These are phyloP conservation scores for Plicaturopsis crispa DNA, from an alignment of 768 basidiomycete species.

Conservation along the genomic window DNA sequence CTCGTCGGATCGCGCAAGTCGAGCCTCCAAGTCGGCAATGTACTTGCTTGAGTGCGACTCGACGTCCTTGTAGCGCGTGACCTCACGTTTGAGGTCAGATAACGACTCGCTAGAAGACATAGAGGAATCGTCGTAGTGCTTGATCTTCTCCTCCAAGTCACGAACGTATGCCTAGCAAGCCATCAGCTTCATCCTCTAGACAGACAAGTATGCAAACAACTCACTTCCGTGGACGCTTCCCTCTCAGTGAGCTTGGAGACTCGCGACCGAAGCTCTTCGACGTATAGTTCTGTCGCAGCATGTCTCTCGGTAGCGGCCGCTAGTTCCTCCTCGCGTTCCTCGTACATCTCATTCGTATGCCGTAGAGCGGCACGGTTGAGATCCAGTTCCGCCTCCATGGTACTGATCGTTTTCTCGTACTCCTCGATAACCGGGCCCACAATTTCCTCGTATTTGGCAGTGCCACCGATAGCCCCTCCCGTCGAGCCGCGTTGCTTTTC, in stretches of 20 bases:
- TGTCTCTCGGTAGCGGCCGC: conserved; percentile 59
- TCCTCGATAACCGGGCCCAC: conserved; percentile 98
- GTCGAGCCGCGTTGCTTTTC: conserved; percentile 57
- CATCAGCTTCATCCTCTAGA: conserved; percentile 9
- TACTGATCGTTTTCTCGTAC: conserved; percentile 94
- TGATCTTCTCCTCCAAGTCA: conserved; percentile 90
- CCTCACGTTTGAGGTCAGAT: conserved; percentile 77
- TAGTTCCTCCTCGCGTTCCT: conserved; percentile 85
- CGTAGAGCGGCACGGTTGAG: conserved; percentile 81
- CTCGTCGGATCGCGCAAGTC: conserved; percentile 72
- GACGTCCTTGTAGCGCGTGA: conserved; percentile 66
- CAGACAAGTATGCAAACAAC: conserved; percentile 12
- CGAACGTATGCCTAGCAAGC: conserved; percentile 77
- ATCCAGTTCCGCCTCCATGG: conserved; percentile 89
- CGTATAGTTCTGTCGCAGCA: conserved; percentile 74
- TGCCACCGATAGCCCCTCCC: conserved; percentile 58
- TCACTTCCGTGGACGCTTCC: conserved; percentile 87
- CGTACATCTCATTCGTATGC: conserved; percentile 87
- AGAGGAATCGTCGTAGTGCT: conserved; percentile 73
- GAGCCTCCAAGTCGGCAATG: conserved; percentile 79
- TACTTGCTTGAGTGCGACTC: conserved; percentile 71
- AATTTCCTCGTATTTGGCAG: conserved; percentile 81
- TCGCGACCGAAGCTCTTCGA: conserved; percentile 77
- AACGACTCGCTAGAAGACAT: conserved; percentile 72
- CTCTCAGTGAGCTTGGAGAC: conserved; percentile 80